A percentile compares a stretch with the other conserved stretches of the same genome.
Evolutionary conservation across 179 eudicot species (phyloP).

Genomic region (Drosera spatulata): DNA sequence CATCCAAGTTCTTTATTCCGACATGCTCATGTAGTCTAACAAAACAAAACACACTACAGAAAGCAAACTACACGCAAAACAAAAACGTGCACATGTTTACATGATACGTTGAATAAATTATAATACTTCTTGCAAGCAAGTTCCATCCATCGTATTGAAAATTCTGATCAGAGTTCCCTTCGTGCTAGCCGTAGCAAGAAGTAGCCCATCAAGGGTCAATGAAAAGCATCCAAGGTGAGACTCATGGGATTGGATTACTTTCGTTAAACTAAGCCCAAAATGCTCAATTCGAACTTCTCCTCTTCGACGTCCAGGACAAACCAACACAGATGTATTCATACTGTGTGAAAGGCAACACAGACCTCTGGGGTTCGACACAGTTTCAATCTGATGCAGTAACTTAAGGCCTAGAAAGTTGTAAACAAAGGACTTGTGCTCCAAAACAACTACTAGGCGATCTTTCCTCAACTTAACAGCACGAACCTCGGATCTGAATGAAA

Average conservation of each 20-base stretch:
- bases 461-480: conserved; percentile 85
- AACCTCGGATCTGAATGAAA: conserved; percentile 89
- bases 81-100: not conserved
- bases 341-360: conserved; percentile 89
- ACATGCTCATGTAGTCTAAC: no score
- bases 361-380: conserved; percentile 77
- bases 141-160: conserved; percentile 92
- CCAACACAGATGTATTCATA: conserved; percentile 70
- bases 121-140: conserved; percentile 90
- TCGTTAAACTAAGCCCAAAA: conserved; percentile 81
- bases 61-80: not conserved
- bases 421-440: conserved; percentile 92
- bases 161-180: conserved; percentile 86
- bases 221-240: conserved; percentile 76
- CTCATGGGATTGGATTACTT: conserved; percentile 77
- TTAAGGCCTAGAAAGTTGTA: conserved; percentile 78
- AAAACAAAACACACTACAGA: no score
- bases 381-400: conserved; percentile 90
- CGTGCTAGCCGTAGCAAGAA: conserved; percentile 95
- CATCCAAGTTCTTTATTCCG: no score
- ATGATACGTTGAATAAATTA: not conserved
- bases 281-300: conserved; percentile 94
- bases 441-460: conserved; percentile 79
- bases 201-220: conserved; percentile 84
- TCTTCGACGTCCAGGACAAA: conserved; percentile 78